Base-by-base conservation (phyloP, 768 basidiomycete genomes). In the Baorangia bicolor region DNA sequence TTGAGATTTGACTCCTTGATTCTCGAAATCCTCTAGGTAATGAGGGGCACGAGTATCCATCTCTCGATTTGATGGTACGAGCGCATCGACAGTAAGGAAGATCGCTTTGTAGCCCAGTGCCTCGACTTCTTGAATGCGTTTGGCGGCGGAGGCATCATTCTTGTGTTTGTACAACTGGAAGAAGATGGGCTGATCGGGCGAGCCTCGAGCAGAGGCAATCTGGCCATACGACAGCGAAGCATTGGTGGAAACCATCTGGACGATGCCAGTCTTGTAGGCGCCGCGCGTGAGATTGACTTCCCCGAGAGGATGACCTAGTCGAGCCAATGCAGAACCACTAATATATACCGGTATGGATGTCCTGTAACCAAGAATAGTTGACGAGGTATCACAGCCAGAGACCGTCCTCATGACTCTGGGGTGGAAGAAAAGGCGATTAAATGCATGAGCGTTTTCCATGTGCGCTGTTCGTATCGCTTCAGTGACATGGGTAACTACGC, bases 41-140 rank as follows among this genome's bases (percentile, higher is more conserved):
- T 77, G 87, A 12, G 83, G 81, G 55, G 79, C 81, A 51, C 82
- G 80, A 39, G 84, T 82, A 63, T 93, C 91, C 52, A 79, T 74
- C 70, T 93, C 91, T 43, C 93, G 80, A 62, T 93, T 94, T 10
- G 90, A 88, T 2, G 87, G 77, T 38, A 88, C 83, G n/a, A 91
- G 77, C 0, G 92, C 90, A 71, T 98, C 94, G 3, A 96, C 94
- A 2, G 94, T 97, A 51, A 98, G 77, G 69, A 92, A 92, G 55
- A 98, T 90, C 1, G 90, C 93, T 45, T 87, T 92, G 72, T 89
- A 95, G 0, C 92, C 92, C 4, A 90, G 72, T 30, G 70, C 67
- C 55, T 88, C 87, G 21, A 92, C 81, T 47, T 90, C 84, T 43
- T 79, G 78, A 16, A 97, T 80, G 28, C 90, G 82, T 57, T 79